Conservation (phyloP, 2,329 filamentous ascomycete species). For the Shiraia bambusicola region DNA sequence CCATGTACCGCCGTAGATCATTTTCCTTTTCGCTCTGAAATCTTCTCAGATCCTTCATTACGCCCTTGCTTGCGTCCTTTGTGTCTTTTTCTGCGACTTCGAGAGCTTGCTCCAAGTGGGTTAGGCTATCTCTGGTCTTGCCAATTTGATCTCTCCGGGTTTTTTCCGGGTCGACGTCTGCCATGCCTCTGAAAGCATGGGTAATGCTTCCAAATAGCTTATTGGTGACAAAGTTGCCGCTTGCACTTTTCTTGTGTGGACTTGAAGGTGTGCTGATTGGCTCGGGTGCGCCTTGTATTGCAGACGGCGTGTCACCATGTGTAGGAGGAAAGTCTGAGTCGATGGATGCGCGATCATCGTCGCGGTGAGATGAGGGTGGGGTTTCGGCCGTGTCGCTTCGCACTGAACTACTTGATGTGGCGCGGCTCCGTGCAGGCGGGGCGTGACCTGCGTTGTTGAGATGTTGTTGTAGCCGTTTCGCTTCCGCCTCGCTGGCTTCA, state of each 20-base stretch:
- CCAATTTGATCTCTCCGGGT: constrained; percentile 91
- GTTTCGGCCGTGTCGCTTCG: constrained; percentile 42
- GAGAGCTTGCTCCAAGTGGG: constrained; percentile 82
- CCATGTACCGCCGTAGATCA: constrained; percentile 92
- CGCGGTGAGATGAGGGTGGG: constrained; percentile 40
- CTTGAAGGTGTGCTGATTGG: constrained; percentile 25
- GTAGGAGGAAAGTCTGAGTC: constrained; percentile 95
- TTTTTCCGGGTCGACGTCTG: constrained; percentile 91
- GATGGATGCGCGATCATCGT: constrained; percentile 82
- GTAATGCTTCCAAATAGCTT: constrained; percentile 93
- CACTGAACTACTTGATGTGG: constrained; percentile 58
- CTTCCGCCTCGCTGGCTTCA: constrained; percentile 92
- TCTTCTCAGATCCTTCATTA: constrained; percentile 84
- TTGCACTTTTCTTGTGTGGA: constrained; percentile 75
- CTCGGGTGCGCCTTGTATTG: constrained; percentile 67
- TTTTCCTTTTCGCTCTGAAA: constrained; percentile 97
- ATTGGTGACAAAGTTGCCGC: constrained; percentile 82
- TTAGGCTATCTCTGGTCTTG: constrained; percentile 87
- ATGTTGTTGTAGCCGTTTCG: constrained; percentile 90
- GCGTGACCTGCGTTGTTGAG: constrained; percentile 71
- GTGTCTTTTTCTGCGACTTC: constrained; percentile 88
- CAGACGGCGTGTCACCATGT: constrained; percentile 70
- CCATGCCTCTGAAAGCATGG: constrained; percentile 93
- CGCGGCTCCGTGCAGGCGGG: constrained; percentile 64
- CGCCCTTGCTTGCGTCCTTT: constrained; percentile 84